A percentile compares a stretch with the other conserved stretches of the same genome.
phyloP scores from a whole-genome alignment of 768 basidiomycete species.

The Suillus spraguei region DNA sequence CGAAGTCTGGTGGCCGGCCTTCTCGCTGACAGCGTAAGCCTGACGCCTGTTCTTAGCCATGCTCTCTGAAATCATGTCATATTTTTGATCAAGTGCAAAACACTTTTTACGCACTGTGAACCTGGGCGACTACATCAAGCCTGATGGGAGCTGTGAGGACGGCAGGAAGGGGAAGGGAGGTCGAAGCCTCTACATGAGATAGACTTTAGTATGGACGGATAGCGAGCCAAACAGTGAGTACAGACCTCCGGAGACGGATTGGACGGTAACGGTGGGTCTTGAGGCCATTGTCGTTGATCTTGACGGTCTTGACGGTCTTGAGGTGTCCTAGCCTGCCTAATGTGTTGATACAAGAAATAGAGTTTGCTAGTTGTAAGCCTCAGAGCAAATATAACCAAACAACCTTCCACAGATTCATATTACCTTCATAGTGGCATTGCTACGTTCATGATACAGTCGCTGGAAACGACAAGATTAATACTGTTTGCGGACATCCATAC shows the following conservation, averaged over 20 bases:
- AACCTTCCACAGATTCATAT: too few relatives aligned
- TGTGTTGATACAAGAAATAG: slow-evolving; percentile 19
- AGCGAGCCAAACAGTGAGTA: slow-evolving; percentile 8
- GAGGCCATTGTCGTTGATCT: slow-evolving; percentile 74
- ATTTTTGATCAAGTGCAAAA: slow-evolving; percentile 18
- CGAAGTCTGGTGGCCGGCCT: slow-evolving; percentile 98
- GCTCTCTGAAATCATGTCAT: slow-evolving; percentile 63
- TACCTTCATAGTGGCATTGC: too few relatives aligned
- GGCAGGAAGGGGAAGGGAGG: slow-evolving; percentile 90
- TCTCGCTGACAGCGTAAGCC: slow-evolving; percentile 94
- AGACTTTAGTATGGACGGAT: not conserved
- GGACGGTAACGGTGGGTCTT: slow-evolving; percentile 89
- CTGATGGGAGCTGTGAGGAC: slow-evolving; percentile 98
- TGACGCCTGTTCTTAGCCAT: slow-evolving; percentile 98
- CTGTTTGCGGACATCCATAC: not conserved
- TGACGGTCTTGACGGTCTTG: slow-evolving; percentile 43
- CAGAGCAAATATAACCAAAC: slow-evolving; percentile 21
- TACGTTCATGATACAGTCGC: too few relatives aligned
- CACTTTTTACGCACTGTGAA: slow-evolving; percentile 87
- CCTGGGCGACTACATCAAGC: slow-evolving; percentile 96
- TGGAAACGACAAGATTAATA: not conserved
- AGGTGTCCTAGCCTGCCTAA: slow-evolving; percentile 3
- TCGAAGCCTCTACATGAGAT: slow-evolving; percentile 66
- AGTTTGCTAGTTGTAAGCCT: slow-evolving; percentile 35
- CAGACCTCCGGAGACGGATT: slow-evolving; percentile 73